Evolutionary conservation across 23 red algal genomes (phyloP).

Genomic region (Gracilaria gracilis): DNA sequence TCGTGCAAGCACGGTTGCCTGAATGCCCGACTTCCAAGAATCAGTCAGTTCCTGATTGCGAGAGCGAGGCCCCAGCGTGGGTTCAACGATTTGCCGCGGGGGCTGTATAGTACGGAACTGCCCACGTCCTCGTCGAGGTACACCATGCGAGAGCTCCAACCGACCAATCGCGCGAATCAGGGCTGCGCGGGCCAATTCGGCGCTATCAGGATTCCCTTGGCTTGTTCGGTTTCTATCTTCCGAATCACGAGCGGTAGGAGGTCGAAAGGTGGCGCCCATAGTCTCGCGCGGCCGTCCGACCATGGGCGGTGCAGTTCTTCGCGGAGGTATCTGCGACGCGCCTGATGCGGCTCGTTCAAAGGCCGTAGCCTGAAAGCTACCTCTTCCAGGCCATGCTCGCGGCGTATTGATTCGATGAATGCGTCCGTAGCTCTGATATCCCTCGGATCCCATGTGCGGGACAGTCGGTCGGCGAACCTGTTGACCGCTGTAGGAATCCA

Average conservation of each 20-base stretch:
- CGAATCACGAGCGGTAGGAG: neutral
- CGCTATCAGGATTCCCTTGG: neutral
- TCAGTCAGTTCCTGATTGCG: neutral
- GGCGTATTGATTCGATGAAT: neutral
- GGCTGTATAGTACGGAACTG: no score
- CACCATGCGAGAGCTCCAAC: neutral
- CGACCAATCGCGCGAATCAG: neutral
- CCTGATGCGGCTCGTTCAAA: neutral
- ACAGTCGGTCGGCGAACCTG: constrained; percentile 4
- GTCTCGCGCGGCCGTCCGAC: neutral
- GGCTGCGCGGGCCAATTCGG: constrained; percentile 12
- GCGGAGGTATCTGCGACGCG: neutral
- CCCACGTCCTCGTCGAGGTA: neutral
- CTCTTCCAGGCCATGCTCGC: neutral
- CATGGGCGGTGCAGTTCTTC: neutral
- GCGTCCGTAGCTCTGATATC: neutral
- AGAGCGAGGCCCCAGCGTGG: neutral
- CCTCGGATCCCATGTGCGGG: constrained; percentile 3
- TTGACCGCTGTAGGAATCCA: constrained; percentile 11
- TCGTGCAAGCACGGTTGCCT: neutral
- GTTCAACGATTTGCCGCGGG: neutral
- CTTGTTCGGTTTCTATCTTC: neutral
- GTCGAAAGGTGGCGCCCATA: constrained; percentile 9
- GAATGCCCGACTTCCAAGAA: neutral
- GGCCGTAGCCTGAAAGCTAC: neutral